Evolutionary conservation across 1,139 yeast species (phyloP).

Genomic region (Taphrina wiesneri): DNA sequence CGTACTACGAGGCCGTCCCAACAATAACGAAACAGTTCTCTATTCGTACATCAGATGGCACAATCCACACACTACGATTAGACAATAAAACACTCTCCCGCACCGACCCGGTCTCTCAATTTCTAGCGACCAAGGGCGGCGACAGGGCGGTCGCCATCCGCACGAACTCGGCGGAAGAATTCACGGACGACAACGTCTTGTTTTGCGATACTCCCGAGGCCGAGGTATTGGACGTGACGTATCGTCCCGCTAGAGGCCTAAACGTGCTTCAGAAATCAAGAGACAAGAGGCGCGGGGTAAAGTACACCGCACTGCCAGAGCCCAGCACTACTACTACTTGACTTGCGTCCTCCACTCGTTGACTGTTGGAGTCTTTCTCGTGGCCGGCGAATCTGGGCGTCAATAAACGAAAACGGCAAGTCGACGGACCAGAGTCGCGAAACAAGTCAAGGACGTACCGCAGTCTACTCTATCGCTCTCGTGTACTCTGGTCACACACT

Average conservation of each 20-base stretch:
- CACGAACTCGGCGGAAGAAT: background rate
- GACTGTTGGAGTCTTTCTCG: no score
- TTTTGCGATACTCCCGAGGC: no score
- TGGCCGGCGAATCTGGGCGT: no score
- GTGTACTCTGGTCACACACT: no score
- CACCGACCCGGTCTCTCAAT: slow-evolving; percentile 11
- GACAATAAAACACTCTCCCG: slow-evolving; percentile 1
- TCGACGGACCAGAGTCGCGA: no score
- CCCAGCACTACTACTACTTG: no score
- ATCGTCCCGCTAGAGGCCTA: slow-evolving; percentile 9
- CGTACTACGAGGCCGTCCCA: slow-evolving; percentile 19
- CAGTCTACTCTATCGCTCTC: no score
- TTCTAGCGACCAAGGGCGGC: background rate
- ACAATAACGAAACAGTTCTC: background rate
- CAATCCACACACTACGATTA: background rate
- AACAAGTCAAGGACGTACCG: no score
- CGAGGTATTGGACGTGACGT: slow-evolving; percentile 8
- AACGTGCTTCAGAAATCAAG: background rate
- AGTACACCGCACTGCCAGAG: background rate
- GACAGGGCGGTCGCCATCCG: slow-evolving; percentile 18
- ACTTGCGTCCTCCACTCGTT: no score
- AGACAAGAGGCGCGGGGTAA: slow-evolving; percentile 1
- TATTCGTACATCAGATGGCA: slow-evolving; percentile 7
- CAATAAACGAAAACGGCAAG: no score
- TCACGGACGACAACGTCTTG: slow-evolving; percentile 7